Evolutionary conservation across 2,329 filamentous ascomycete genomes (phyloP), one percentile per base, ranked within the genome.

Genomic region (Camillea tinctor): DNA sequence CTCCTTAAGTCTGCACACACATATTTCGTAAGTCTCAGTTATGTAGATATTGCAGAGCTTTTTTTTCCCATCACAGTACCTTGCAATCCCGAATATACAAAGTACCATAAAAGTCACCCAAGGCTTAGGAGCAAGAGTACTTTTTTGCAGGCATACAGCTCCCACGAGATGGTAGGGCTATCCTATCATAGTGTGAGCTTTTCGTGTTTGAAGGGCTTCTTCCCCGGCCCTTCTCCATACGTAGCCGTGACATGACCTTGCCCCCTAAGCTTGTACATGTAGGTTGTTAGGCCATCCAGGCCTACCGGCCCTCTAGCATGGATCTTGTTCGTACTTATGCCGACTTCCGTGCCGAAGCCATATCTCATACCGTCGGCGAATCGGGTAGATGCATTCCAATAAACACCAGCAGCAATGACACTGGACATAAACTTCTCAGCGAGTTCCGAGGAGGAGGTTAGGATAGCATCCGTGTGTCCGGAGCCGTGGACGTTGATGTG

Each of bases 241-340:
- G 86, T 87, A 0, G 84, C 84, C 21, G 91, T 92, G n/a, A 88
- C 82, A 67, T 99, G 95, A 9, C 93, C 95, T 60, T 85, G 80
- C 0, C 94, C 95, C 44, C 90, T 82, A 64, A 99, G 83, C 75
- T 95, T 87, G 81, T 97, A 99, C 81, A 97, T 97, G 79, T 99
- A 97, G 64, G 98, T 98, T 73, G 92, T 97, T 74, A 99, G 77
- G 0, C 95, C 95, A 72, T 98, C 95, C 56, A 99, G 79, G 1
- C 95, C 95, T 5, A 99, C 95, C 0, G 95, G 95, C 0, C 95
- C 95, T 55, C 95, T 83, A 1, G 92, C 91, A 74, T 99, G 95
- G 65, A 99, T 97, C 81, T 98, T 99, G 81, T 97, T 99, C 54
- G 95, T 99, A 79, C 91, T 96, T 77, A 99, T 98, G 57, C 95